These are phyloP conservation scores for Hanseniaspora meyeri DNA, from an alignment of 805 yeast species.

Conservation along the genomic window DNA sequence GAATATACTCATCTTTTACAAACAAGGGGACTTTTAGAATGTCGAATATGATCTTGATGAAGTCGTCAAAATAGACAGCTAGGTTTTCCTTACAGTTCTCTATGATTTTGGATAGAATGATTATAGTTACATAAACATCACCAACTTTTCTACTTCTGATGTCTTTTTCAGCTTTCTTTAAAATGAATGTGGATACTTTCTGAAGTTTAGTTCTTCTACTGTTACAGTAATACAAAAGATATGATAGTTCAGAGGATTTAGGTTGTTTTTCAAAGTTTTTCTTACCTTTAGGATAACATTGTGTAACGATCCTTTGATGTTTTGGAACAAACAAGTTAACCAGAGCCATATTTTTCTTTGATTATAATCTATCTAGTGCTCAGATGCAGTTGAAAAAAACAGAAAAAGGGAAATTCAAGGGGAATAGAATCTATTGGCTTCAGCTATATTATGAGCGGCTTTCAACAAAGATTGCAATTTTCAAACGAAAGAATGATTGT, in stretches of 20 bases:
- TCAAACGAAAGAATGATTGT: too few relatives aligned
- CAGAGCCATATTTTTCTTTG: not conserved
- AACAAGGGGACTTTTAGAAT: constrained; percentile 31
- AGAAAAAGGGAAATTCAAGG: too few relatives aligned
- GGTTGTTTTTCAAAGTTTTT: constrained; percentile 71
- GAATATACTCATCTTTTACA: constrained; percentile 49
- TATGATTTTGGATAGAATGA: constrained; percentile 55
- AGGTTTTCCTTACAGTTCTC: constrained; percentile 70
- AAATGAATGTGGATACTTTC: constrained; percentile 64
- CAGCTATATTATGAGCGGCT: too few relatives aligned
- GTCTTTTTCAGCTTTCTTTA: constrained; percentile 50
- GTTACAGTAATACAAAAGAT: constrained; percentile 77
- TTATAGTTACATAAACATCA: constrained; percentile 70
- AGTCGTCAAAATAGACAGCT: constrained; percentile 64
- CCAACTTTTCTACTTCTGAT: constrained; percentile 54
- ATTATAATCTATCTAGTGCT: too few relatives aligned
- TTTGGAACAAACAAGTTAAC: constrained; percentile 47
- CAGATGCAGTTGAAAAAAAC: too few relatives aligned
- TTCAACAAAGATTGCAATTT: too few relatives aligned
- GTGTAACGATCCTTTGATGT: constrained; percentile 79
- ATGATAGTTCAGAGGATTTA: constrained; percentile 80
- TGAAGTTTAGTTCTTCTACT: constrained; percentile 80
- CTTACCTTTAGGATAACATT: constrained; percentile 87
- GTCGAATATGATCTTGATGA: constrained; percentile 44
- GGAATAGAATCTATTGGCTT: too few relatives aligned